phyloP scores from a whole-genome alignment of 179 eudicot genomes.

The Beta corolliflora region DNA sequence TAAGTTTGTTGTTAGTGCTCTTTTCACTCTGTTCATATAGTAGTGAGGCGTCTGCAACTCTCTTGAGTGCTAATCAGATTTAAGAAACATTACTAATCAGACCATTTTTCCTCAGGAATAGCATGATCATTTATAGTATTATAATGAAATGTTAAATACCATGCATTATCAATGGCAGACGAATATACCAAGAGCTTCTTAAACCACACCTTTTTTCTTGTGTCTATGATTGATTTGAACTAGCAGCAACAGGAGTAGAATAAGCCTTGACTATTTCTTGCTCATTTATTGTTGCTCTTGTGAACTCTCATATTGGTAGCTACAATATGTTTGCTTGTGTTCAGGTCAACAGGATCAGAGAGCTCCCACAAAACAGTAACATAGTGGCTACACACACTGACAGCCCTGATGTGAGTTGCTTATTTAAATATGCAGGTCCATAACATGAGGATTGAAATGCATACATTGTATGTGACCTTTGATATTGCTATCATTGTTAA shows the following conservation, averaged over 20 bases:
- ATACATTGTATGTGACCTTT: not conserved
- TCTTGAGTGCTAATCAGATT: not conserved
- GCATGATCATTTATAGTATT: not conserved
- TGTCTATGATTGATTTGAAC: not conserved
- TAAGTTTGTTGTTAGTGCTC: not conserved
- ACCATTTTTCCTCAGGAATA: not conserved
- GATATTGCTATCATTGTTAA: conserved; percentile 3
- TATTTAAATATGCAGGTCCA: too few species aligned
- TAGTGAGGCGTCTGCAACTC: not conserved
- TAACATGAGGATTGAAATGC: not conserved
- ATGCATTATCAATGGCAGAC: not conserved
- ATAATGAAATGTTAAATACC: not conserved
- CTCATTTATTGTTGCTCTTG: not conserved
- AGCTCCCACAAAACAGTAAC: conserved; percentile 87
- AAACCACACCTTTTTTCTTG: not conserved
- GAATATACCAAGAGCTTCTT: not conserved
- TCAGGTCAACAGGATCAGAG: conserved; percentile 96
- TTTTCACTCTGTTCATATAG: not conserved
- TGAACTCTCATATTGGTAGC: not conserved
- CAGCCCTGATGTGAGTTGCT: conserved; percentile 79
- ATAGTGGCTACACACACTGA: conserved; percentile 98
- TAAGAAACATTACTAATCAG: not conserved
- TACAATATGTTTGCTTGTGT: conserved; percentile 15
- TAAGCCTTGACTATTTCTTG: not conserved
- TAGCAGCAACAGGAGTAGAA: conserved; percentile 2